A percentile compares a stretch with the other conserved stretches of the same genome.
phyloP scores from a whole-genome alignment of 1,139 yeast genomes.

The Kazachstania sp. region DNA sequence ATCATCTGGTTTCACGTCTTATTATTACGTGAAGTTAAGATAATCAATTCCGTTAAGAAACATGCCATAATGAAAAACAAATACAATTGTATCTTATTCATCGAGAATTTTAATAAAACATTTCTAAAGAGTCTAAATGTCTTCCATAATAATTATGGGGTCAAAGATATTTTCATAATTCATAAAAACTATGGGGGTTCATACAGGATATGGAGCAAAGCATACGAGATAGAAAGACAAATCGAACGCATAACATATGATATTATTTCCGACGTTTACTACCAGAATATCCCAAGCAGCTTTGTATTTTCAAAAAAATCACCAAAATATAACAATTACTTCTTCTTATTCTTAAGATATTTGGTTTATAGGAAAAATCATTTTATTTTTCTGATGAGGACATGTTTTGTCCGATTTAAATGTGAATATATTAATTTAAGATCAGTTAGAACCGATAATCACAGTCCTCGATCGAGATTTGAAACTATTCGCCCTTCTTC shows the following conservation, averaged over 20 bases:
- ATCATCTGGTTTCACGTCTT: conserved; percentile 47
- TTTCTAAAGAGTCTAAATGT: conserved; percentile 25
- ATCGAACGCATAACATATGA: conserved; percentile 37
- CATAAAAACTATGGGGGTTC: conserved; percentile 35
- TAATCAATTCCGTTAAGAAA: conserved; percentile 31
- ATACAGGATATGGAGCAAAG: conserved; percentile 32
- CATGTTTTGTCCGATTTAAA: not conserved
- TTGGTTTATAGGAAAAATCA: not conserved
- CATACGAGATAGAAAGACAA: conserved; percentile 24
- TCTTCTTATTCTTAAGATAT: not conserved
- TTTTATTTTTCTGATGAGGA: not conserved
- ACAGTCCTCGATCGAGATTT: too few relatives aligned
- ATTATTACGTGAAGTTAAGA: conserved; percentile 42
- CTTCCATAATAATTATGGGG: conserved; percentile 14
- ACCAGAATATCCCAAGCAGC: not conserved
- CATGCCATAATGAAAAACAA: conserved; percentile 30
- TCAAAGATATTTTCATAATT: conserved; percentile 44
- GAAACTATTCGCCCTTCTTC: too few relatives aligned
- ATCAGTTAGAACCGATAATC: not conserved
- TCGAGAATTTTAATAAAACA: conserved; percentile 42
- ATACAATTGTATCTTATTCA: conserved; percentile 36
- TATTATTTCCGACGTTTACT: conserved; percentile 18
- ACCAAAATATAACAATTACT: not conserved
- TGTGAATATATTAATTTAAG: not conserved
- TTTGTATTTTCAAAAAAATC: conserved; percentile 9